Percentiles rank a stretch among this genome's conserved stretches.
Evolutionary conservation across 306 rosid genomes (phyloP).

Genomic region (Arachis hypogaea): DNA sequence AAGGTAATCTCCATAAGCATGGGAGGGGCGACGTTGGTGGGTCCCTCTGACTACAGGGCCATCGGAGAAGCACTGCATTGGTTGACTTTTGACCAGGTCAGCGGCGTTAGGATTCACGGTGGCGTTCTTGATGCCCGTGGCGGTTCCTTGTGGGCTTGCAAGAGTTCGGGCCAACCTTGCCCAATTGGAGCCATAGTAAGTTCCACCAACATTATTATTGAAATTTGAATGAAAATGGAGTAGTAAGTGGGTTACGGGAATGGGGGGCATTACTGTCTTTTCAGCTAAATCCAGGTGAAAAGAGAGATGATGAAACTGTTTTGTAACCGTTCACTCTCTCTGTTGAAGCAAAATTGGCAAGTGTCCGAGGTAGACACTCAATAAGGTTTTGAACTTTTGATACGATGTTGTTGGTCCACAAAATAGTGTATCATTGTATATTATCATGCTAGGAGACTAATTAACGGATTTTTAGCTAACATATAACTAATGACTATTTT

Average conservation of each 20-base stretch:
- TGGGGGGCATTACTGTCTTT: slow-evolving; percentile 5
- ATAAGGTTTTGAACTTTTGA: too few relatives aligned
- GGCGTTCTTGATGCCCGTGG: slow-evolving; percentile 57
- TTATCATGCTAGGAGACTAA: too few relatives aligned
- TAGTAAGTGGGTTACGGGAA: neutral
- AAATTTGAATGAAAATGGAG: too few relatives aligned
- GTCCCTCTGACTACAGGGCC: slow-evolving; percentile 41
- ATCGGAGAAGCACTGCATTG: slow-evolving; percentile 35
- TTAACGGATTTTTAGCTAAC: too few relatives aligned
- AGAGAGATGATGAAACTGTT: neutral
- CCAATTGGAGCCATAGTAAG: slow-evolving; percentile 60
- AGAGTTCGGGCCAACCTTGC: slow-evolving; percentile 37
- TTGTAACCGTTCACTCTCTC: slow-evolving; percentile 5
- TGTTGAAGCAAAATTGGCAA: slow-evolving; percentile 16
- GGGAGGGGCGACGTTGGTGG: slow-evolving; percentile 51
- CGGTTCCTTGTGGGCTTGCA: slow-evolving; percentile 52
- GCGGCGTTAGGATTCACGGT: slow-evolving; percentile 48
- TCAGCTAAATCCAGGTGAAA: neutral
- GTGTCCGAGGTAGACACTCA: neutral
- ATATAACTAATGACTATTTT: too few relatives aligned
- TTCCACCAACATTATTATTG: neutral
- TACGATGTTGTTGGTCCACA: too few relatives aligned
- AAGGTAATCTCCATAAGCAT: slow-evolving; percentile 42
- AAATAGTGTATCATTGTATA: too few relatives aligned
- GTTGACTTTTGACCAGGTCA: slow-evolving; percentile 47